Percentiles rank a stretch among this genome's conserved stretches.
Conservation (phyloP, 148 eudicot genomes). For the Vaccinium vitisidaea region DNA sequence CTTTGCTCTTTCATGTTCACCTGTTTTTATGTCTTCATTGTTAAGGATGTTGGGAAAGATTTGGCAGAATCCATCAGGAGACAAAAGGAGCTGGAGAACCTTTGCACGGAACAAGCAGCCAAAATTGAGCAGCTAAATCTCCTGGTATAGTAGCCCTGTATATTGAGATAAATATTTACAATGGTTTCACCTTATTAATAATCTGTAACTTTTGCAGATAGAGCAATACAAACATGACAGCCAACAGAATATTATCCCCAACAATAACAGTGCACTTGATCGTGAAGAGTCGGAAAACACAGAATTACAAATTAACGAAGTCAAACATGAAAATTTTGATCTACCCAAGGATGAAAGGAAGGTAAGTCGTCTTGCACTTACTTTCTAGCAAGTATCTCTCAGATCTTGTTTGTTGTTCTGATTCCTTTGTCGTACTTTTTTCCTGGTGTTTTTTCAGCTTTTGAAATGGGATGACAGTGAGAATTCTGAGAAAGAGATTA, state of each 20-base stretch:
- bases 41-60: conserved; percentile 45
- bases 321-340: conserved; percentile 12
- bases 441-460: conserved; percentile 25
- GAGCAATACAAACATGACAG: conserved; percentile 48
- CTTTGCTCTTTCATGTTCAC: neutral
- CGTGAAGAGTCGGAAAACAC: conserved; percentile 16
- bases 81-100: conserved; percentile 57
- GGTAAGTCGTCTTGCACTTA: conserved; percentile 35
- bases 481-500: conserved; percentile 46
- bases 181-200: conserved; percentile 5
- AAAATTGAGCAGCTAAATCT: conserved; percentile 78
- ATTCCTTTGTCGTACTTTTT: neutral
- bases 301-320: conserved; percentile 17
- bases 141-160: conserved; percentile 39
- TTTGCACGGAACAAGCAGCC: conserved; percentile 71
- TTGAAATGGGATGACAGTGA: conserved; percentile 36
- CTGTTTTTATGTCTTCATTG: conserved; percentile 13
- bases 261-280: neutral
- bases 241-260: neutral
- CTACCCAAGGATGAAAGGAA: conserved; percentile 33
- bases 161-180: neutral
- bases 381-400: neutral
- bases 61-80: conserved; percentile 35
- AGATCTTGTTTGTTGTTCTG: neutral
- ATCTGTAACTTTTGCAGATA: conserved; percentile 43